A percentile compares a stretch with the other conserved stretches of the same genome.
Conservation (phyloP, 2,329 filamentous ascomycete species). For the Aspergillus fumigatus region DNA sequence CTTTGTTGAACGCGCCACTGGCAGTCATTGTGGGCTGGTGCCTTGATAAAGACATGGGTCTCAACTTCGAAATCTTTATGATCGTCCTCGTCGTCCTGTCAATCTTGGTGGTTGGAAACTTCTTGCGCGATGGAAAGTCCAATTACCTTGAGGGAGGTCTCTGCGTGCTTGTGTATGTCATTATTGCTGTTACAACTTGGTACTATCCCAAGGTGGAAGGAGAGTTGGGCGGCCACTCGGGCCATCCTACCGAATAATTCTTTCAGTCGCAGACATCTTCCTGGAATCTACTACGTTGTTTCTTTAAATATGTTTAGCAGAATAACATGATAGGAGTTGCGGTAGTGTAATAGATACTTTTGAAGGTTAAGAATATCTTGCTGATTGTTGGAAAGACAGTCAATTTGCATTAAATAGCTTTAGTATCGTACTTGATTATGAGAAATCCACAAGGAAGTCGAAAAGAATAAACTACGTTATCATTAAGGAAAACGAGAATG, state of each 20-base stretch:
- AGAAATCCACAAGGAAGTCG: not conserved
- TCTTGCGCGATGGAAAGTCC: constrained; percentile 79
- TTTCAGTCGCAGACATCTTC: not conserved
- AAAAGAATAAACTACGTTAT: not conserved
- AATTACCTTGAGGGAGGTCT: constrained; percentile 87
- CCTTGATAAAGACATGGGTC: constrained; percentile 63
- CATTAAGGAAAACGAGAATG: no score
- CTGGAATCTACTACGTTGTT: not conserved
- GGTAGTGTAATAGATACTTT: not conserved
- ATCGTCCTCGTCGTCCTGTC: constrained; percentile 74
- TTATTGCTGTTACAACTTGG: constrained; percentile 58
- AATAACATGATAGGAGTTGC: not conserved
- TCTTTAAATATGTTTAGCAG: not conserved
- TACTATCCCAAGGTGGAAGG: constrained; percentile 54
- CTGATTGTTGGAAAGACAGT: not conserved
- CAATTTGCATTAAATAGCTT: not conserved
- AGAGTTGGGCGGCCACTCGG: not conserved
- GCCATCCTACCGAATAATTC: not conserved
- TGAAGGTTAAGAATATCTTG: not conserved
- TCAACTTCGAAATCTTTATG: constrained; percentile 86
- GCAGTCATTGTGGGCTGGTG: constrained; percentile 83
- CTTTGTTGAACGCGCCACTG: constrained; percentile 79
- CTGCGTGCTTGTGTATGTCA: constrained; percentile 62
- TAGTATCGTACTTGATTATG: not conserved
- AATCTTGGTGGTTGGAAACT: constrained; percentile 82